phyloP scores from a whole-genome alignment of 164 flowering plant genomes.

The Kalanchoe fedtschenkoi region DNA sequence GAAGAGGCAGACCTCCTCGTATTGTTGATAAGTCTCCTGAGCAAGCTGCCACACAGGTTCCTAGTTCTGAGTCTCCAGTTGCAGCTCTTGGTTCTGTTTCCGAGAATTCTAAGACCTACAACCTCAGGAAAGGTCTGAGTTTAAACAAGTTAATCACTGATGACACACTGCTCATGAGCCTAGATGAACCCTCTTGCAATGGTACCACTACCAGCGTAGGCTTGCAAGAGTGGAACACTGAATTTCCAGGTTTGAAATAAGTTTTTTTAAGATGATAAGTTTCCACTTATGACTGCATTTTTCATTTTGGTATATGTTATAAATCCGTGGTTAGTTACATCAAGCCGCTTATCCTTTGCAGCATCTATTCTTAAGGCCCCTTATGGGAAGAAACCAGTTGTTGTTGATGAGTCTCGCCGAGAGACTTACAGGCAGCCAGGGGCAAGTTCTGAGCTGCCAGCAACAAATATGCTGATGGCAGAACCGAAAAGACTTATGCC shows the following conservation, averaged over 20 bases:
- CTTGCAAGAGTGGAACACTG: constrained; percentile 40
- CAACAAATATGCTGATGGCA: constrained; percentile 23
- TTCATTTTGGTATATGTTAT: not conserved
- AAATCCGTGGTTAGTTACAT: not conserved
- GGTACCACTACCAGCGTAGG: constrained; percentile 22
- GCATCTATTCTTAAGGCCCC: constrained; percentile 30
- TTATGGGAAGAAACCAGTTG: constrained; percentile 26
- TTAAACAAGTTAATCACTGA: constrained; percentile 15
- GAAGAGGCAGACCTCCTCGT: constrained; percentile 62
- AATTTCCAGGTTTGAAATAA: constrained; percentile 36
- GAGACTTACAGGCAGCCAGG: constrained; percentile 20
- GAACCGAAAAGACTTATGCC: constrained; percentile 9
- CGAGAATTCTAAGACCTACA: constrained; percentile 29
- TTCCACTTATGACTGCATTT: not conserved
- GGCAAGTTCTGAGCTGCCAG: constrained; percentile 11
- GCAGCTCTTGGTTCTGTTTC: constrained; percentile 34
- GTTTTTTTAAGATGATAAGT: not conserved
- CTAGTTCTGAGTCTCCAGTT: constrained; percentile 21
- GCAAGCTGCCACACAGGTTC: constrained; percentile 24
- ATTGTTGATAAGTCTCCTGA: constrained; percentile 18
- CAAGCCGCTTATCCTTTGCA: constrained; percentile 9
- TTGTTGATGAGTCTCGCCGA: constrained; percentile 30
- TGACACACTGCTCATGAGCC: constrained; percentile 17
- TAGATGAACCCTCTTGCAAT: constrained; percentile 16
- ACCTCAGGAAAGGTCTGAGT: constrained; percentile 26